phyloP scores from a whole-genome alignment of 306 rosid species.

The Inga leiocalycina region DNA sequence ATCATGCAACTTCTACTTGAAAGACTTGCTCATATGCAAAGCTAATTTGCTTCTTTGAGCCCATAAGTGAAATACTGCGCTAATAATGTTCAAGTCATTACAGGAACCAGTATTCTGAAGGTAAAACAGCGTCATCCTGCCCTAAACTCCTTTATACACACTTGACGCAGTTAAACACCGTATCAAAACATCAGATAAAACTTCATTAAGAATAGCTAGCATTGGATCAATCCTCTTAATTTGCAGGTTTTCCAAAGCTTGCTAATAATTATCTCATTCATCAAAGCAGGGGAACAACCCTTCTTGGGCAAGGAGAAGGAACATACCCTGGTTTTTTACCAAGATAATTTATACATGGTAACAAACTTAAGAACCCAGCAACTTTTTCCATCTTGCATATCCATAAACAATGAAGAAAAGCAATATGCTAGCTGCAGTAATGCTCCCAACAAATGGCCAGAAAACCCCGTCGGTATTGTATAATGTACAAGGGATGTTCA shows the following conservation, averaged over 20 bases:
- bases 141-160: not conserved
- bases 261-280: not conserved
- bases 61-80: not conserved
- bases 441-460: constrained; percentile 49
- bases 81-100: not conserved
- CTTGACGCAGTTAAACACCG: not conserved
- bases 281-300: not conserved
- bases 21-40: not conserved
- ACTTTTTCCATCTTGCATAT: constrained; percentile 92
- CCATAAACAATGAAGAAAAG: constrained; percentile 72
- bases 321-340: not conserved
- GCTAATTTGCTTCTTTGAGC: not conserved
- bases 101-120: not conserved
- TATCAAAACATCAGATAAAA: not conserved
- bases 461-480: constrained; percentile 42
- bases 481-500: constrained; percentile 79
- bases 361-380: constrained; percentile 68
- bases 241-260: not conserved
- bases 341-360: not conserved
- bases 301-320: not conserved
- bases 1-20: not conserved
- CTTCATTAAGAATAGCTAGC: not conserved
- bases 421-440: constrained; percentile 45
- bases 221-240: not conserved
- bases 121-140: not conserved